Base-by-base conservation (phyloP, 1,284 basidiomycete genomes). In the Papiliotrema laurentii region DNA sequence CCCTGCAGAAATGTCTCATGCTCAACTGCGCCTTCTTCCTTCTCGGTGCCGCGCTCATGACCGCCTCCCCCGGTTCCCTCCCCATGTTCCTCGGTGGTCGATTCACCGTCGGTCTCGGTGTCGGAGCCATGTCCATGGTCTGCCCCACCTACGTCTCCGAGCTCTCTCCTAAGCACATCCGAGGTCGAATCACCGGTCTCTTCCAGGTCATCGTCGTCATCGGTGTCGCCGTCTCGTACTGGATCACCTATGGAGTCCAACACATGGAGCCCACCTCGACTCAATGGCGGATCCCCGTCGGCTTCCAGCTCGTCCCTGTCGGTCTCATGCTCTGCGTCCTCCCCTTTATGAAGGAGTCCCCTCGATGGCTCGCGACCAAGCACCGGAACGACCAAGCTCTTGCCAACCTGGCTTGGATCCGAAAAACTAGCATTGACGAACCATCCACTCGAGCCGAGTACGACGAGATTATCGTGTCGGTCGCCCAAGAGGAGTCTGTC, bases 121-220 rank as follows among this genome's bases (percentile, higher is more conserved):
- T 86, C 45, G 85, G 62, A 54, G 36, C 59, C 47, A 77, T 80
- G 36, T 78, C 78, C 0, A 77, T 77, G 5, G 69, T 82, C 5
- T 78, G 81, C 5, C 87, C 87, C 13, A 81, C 85, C 0, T 89
- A 81, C 60, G 85, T 88, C 3, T 83, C 84, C 1, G 87, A 89
- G 68, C 87, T 85, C 63, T 79, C 81, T 0, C 87, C 86, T 4
- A 87, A 86, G 64, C 77, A 84, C 19, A 84, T 82, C 43, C 76
- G 81, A 81, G 64, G 77, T 66, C 47, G 77, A 81, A 80, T 81
- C 44, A 51, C 50, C 26, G 50, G 45, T 42, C 24, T 40, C 19
- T 87, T 89, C 78, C 87, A 91, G 64, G 83, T 90, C 68, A 83
- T 87, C 79, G 85, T 88, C 45, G 65, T 69, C 43, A 59, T 66